These are phyloP conservation scores for Cystobasidium slooffiae DNA, from an alignment of 1,284 basidiomycete genomes.

Conservation along the genomic window DNA sequence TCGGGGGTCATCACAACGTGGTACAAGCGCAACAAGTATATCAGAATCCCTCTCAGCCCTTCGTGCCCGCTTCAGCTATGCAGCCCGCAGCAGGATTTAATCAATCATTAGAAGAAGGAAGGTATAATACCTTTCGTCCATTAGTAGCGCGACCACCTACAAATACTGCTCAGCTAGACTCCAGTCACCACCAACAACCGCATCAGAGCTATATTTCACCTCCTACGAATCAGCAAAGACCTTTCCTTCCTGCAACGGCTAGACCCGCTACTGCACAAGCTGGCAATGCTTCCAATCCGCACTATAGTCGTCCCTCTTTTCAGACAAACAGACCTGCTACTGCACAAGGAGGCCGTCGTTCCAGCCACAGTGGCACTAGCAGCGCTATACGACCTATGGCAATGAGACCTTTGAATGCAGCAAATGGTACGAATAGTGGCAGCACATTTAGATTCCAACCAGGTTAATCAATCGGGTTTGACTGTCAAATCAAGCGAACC, in stretches of 20 bases:
- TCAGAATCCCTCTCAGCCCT: too few species aligned
- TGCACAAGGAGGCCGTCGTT: constrained; percentile 9
- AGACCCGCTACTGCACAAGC: constrained; percentile 15
- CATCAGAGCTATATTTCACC: too few species aligned
- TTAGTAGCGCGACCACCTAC: too few species aligned
- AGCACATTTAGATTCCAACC: constrained; percentile 1
- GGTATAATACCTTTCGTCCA: too few species aligned
- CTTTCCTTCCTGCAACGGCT: background rate
- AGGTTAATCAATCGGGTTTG: background rate
- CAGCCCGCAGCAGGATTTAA: too few species aligned
- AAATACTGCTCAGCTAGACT: too few species aligned
- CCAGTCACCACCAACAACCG: too few species aligned
- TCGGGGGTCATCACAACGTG: too few species aligned
- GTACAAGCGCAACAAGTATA: too few species aligned
- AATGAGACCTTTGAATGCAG: background rate
- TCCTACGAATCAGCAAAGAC: background rate
- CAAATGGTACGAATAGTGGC: background rate
- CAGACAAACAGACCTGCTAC: constrained; percentile 2
- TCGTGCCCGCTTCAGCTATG: too few species aligned
- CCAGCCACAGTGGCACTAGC: background rate
- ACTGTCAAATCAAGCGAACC: too few species aligned
- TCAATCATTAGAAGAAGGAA: too few species aligned
- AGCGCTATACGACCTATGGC: constrained; percentile 2
- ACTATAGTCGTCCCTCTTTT: background rate
- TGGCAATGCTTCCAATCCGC: background rate